phyloP scores from a whole-genome alignment of 371 early-diverging fungal species.

The Mucor irregularis region DNA sequence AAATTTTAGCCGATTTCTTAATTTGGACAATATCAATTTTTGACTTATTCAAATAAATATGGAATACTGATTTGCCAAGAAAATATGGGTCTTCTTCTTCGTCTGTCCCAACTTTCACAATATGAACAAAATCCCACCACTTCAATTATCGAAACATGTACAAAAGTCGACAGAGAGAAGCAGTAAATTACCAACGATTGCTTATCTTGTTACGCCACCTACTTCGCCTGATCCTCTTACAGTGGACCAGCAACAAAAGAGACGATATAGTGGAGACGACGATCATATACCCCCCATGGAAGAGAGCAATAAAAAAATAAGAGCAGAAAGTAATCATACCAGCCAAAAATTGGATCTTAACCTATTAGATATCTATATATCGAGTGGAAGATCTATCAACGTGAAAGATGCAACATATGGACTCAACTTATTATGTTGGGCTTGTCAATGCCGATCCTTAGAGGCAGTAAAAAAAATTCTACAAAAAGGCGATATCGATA shows the following conservation, averaged over 20 bases:
- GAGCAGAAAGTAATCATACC: neutral
- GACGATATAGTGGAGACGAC: neutral
- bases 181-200: neutral
- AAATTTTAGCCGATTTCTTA: neutral
- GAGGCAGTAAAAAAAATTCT: conserved; percentile 18
- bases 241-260: neutral
- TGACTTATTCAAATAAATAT: neutral
- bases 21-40: neutral
- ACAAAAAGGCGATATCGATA: conserved; percentile 31
- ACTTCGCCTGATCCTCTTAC: neutral
- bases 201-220: neutral
- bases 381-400: conserved; percentile 1
- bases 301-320: neutral
- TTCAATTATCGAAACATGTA: conserved; percentile 1
- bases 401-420: conserved; percentile 5
- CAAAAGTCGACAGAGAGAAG: neutral
- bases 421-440: conserved; percentile 10
- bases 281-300: neutral
- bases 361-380: neutral
- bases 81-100: neutral
- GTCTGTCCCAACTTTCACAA: too few relatives aligned
- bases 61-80: neutral
- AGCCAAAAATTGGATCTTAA: neutral
- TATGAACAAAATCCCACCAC: neutral
- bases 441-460: conserved; percentile 11